Base-by-base conservation (phyloP, 116 monocot species). In the Cymodocea nodosa region DNA sequence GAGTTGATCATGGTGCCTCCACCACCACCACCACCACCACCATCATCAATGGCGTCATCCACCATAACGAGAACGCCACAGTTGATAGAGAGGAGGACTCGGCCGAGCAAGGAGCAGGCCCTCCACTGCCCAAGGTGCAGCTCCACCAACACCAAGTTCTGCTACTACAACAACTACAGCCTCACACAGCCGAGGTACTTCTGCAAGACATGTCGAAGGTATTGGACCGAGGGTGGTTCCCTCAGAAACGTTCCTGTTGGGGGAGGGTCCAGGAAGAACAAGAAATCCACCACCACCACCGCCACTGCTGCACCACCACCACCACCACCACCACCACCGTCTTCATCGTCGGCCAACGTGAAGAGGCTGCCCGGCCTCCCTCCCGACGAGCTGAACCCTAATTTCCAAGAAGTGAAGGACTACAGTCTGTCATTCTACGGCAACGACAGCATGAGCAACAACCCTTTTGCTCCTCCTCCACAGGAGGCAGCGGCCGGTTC, bases 111-210 rank as follows among this genome's bases (percentile, higher is more conserved):
- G 66, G 62, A 56, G 49, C 50, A 52, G 23, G 24, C 24, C 2
- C 73, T 79, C 25, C 70, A 39, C 35, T 88, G 88, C 61, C 88
- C 88, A 4, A 62, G 89, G 52, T 89, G 89, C 66, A 73, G 82
- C 37, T 89, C 89, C 8, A 70, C 68, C 15, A 85, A 91, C 80
- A 91, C 86, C 68, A 91, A 91, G 76, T 86, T 86, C 76, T 86
- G 91, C 75, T 86, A 86, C 79, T 86, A 82, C 78, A 91, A 91
- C 77, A 86, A 86, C 73, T 89, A 89, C 82, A 87, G 81, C 74
- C 75, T 71, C 19, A 51, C 72, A 13, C 87, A 87, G 76, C 87
- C 87, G 7, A 80, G 84, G 14, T 70, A 87, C 70, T 79, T 79
- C 66, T 87, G 87, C 83, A 83, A 74, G 70, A 67, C 76, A 6